phyloP scores from a whole-genome alignment of 257 asterid species.

The Solanum stenotomum region DNA sequence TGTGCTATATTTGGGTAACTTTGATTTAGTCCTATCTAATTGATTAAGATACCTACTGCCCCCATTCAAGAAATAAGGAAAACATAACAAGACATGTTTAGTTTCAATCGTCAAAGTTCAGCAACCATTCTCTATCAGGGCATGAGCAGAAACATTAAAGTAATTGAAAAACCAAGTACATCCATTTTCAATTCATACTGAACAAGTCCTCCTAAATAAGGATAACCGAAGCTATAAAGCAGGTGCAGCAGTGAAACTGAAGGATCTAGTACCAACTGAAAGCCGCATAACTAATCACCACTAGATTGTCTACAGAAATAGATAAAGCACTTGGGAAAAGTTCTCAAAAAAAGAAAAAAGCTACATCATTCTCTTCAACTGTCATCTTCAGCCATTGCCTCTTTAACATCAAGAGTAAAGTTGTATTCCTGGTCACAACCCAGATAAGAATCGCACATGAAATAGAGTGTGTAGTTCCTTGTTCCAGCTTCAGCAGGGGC shows the following conservation, averaged over 20 bases:
- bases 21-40: neutral
- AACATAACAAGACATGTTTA: neutral
- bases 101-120: neutral
- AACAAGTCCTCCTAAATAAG: neutral
- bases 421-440: slow-evolving; percentile 38
- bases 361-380: neutral
- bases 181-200: neutral
- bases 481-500: slow-evolving; percentile 22
- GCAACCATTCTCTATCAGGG: neutral
- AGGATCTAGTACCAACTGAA: neutral
- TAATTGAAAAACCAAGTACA: neutral
- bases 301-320: neutral
- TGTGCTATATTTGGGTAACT: neutral
- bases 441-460: slow-evolving; percentile 34
- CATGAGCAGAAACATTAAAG: too few relatives aligned
- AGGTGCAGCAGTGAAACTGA: neutral
- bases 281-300: neutral
- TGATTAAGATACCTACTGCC: neutral
- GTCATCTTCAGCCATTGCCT: slow-evolving; percentile 1
- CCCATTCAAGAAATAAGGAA: neutral
- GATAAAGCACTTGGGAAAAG: neutral
- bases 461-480: slow-evolving; percentile 22
- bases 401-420: slow-evolving; percentile 26
- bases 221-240: neutral
- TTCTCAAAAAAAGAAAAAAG: neutral